Conservation (phyloP, 2,329 filamentous ascomycete genomes). For the Cordyceps cateniannulata region DNA sequence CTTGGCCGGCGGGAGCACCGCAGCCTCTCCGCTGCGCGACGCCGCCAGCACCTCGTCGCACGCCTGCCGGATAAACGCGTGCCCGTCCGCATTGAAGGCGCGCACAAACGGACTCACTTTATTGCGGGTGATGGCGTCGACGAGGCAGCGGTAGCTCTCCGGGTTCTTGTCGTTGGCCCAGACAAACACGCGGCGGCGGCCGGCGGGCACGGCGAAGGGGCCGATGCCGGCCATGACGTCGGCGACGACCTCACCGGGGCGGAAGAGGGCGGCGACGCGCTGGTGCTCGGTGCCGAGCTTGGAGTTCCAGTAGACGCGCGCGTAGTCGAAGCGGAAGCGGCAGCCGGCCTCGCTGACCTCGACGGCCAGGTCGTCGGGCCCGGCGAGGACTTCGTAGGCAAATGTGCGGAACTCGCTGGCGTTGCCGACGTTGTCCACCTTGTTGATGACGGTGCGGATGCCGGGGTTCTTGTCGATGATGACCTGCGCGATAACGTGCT, state of each 20-base stretch:
- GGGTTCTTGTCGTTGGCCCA: conserved; percentile 98
- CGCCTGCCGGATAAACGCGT: conserved; percentile 68
- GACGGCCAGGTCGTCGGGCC: conserved; percentile 76
- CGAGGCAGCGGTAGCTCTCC: conserved; percentile 69
- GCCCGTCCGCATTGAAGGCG: conserved; percentile 76
- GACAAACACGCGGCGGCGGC: conserved; percentile 83
- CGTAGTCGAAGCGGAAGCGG: conserved; percentile 87
- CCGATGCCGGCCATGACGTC: conserved; percentile 98
- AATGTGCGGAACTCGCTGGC: conserved; percentile 89
- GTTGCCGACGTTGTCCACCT: conserved; percentile 79
- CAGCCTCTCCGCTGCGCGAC: conserved; percentile 45
- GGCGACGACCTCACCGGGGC: conserved; percentile 80
- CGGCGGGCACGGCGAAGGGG: conserved; percentile 87
- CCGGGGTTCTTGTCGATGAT: conserved; percentile 81
- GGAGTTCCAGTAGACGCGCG: conserved; percentile 97
- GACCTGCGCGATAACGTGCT: conserved; percentile 75
- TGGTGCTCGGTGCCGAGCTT: conserved; percentile 85
- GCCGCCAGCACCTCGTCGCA: conserved; percentile 53
- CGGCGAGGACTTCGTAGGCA: conserved; percentile 81
- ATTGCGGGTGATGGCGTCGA: conserved; percentile 66
- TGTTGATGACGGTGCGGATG: conserved; percentile 91
- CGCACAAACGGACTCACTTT: conserved; percentile 71
- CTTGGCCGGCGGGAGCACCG: conserved; percentile 39
- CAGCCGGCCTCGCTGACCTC: conserved; percentile 76
- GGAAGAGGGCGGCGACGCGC: conserved; percentile 68